Conservation (phyloP, 1,284 basidiomycete genomes). For the Irpex rosettiformis region DNA sequence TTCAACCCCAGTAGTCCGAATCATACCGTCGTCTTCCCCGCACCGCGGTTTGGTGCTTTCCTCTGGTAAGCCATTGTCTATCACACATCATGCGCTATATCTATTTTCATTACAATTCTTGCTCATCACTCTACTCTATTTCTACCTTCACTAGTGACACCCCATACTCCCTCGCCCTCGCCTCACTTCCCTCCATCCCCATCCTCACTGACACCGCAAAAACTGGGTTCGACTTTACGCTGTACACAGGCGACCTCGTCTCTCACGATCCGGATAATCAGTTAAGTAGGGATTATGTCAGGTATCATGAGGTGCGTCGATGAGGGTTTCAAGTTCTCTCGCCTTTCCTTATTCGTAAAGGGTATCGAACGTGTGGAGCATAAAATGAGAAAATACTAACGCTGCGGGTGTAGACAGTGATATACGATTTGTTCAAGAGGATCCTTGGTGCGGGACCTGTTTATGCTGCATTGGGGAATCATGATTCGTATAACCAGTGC, state of each 20-base stretch:
- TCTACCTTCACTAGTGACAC: conserved; percentile 56
- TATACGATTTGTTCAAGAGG: conserved; percentile 64
- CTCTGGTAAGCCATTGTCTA: conserved; percentile 45
- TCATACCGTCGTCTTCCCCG: conserved; percentile 46
- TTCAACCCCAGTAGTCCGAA: conserved; percentile 52
- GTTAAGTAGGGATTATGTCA: conserved; percentile 40
- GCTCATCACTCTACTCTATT: not conserved
- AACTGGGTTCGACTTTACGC: conserved; percentile 58
- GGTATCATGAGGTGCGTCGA: conserved; percentile 53
- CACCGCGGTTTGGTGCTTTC: conserved; percentile 66
- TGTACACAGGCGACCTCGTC: conserved; percentile 78
- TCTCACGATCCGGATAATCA: conserved; percentile 69
- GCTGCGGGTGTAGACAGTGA: conserved; percentile 40
- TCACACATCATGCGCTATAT: not conserved
- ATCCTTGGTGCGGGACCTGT: conserved; percentile 62
- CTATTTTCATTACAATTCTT: not conserved
- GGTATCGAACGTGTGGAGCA: too few relatives aligned
- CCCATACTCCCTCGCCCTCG: conserved; percentile 59
- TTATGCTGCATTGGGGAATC: conserved; percentile 74
- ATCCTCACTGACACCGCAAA: conserved; percentile 58
- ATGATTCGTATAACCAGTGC: conserved; percentile 67
- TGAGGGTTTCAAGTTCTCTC: not conserved
- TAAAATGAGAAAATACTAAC: not conserved
- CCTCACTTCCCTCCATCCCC: conserved; percentile 68
- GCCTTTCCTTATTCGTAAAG: not conserved